Evolutionary conservation across 805 yeast species (phyloP), one percentile per base, ranked within the genome.

Genomic region (Candida gorgasii): DNA sequence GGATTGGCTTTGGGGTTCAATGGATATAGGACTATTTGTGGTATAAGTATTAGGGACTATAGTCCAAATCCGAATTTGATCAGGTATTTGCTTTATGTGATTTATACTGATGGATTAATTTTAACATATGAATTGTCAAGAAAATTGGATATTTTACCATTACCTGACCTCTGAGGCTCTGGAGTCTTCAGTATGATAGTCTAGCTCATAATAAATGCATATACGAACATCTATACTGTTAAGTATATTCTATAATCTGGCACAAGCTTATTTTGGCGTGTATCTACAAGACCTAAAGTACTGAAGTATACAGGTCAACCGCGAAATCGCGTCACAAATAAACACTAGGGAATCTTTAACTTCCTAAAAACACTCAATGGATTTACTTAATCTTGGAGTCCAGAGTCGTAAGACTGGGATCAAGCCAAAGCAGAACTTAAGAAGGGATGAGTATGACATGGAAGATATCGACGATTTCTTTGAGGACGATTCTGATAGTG

Each of bases 381-480:
- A 69, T 47, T 51, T 66, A 43, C 51, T 70, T 35, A 73, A 67
- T 52, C 67, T 72, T n/a, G 89, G 89, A 1, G 63, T 71, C 26
- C 72, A 69, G 53, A 78, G 89, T 30, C 71, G 90, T n/a, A 82
- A 79, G 54, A 82, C 87, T 0, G 89, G 89, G 5, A 61, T 81
- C 13, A 62, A 62, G 40, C 77, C 77, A 7, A 72, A 66, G 34
- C 62, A 62, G 17, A 67, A 71, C 45, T 62, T 83, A 23, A 65
- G 65, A 32, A 73, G 75, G 50, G 86, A 83, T 57, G 71, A 72
- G 37, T 74, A 79, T 51, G 78, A 83, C 19, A 75, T 84, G 78
- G 90, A 84, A 52, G 84, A 80, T 51, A 56, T 84, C 12, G 82
- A 80, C 49, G 89, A 82, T 43, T 84, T 83, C 58, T 84, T 83